Percentiles rank a stretch among this genome's conserved stretches.
These are phyloP conservation scores for Fallopia convolvulus DNA, from an alignment of 148 eudicot species.

Conservation along the genomic window DNA sequence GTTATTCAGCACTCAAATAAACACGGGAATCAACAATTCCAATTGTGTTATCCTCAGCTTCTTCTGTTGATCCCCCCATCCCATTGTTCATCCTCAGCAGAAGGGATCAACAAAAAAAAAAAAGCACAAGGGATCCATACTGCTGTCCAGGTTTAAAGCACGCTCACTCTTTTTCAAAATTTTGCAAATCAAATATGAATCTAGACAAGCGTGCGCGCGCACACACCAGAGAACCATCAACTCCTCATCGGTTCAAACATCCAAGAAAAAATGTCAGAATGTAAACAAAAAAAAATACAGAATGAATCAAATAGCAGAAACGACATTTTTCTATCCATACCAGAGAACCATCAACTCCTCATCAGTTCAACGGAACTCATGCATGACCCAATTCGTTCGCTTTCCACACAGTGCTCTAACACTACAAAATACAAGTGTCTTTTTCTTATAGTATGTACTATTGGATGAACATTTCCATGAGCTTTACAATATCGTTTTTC, in stretches of 20 bases:
- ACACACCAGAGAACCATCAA: too few species aligned
- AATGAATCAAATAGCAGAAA: neutral
- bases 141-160: conserved; percentile 76
- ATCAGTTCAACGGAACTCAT: conserved; percentile 55
- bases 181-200: conserved; percentile 62
- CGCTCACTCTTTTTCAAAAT: conserved; percentile 77
- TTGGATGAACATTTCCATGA: conserved; percentile 58
- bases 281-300: neutral
- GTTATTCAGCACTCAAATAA: conserved; percentile 31
- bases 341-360: conserved; percentile 49
- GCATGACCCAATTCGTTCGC: conserved; percentile 84
- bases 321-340: conserved; percentile 21
- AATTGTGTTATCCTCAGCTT: conserved; percentile 47
- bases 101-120: too few species aligned
- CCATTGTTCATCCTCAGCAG: conserved; percentile 69
- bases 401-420: conserved; percentile 73
- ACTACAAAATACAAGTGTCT: conserved; percentile 60
- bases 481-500: conserved; percentile 72
- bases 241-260: too few species aligned
- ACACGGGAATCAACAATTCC: conserved; percentile 28
- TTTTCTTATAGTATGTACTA: conserved; percentile 48
- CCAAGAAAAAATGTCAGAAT: neutral
- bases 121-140: conserved; percentile 62
- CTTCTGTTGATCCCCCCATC: conserved; percentile 55
- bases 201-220: conserved; percentile 19